Evolutionary conservation across 1,139 yeast genomes (phyloP).

Genomic region (Yamadazyma taylorii): DNA sequence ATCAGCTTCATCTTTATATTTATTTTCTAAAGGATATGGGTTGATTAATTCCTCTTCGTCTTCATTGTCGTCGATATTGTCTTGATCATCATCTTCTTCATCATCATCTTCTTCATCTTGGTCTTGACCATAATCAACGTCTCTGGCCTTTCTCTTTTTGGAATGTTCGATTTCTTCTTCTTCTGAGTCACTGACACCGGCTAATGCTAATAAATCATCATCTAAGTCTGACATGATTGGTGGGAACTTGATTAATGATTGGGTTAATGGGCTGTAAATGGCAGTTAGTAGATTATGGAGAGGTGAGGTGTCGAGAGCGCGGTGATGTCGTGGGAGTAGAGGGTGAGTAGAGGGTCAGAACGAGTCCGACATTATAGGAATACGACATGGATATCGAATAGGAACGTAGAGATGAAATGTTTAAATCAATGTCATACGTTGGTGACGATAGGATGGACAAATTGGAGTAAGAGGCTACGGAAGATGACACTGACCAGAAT

Average conservation of each 20-base stretch:
- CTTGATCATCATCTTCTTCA: conserved; percentile 24
- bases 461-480: too few relatives aligned
- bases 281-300: too few relatives aligned
- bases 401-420: neutral
- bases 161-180: conserved; percentile 24
- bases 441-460: too few relatives aligned
- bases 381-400: neutral
- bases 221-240: conserved; percentile 62
- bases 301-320: neutral
- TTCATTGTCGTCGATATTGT: too few relatives aligned
- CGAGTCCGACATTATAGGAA: too few relatives aligned
- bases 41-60: conserved; percentile 43
- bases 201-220: conserved; percentile 88
- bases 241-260: too few relatives aligned
- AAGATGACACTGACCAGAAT: too few relatives aligned
- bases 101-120: conserved; percentile 30
- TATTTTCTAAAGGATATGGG: conserved; percentile 94
- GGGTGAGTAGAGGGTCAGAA: too few relatives aligned
- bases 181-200: conserved; percentile 59
- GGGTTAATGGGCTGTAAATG: too few relatives aligned
- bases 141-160: conserved; percentile 14
- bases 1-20: conserved; percentile 82
- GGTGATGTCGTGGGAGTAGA: neutral
- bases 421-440: too few relatives aligned
- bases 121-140: conserved; percentile 37